Base-by-base conservation (phyloP, 805 yeast species). In the Alloascoidea africana region DNA sequence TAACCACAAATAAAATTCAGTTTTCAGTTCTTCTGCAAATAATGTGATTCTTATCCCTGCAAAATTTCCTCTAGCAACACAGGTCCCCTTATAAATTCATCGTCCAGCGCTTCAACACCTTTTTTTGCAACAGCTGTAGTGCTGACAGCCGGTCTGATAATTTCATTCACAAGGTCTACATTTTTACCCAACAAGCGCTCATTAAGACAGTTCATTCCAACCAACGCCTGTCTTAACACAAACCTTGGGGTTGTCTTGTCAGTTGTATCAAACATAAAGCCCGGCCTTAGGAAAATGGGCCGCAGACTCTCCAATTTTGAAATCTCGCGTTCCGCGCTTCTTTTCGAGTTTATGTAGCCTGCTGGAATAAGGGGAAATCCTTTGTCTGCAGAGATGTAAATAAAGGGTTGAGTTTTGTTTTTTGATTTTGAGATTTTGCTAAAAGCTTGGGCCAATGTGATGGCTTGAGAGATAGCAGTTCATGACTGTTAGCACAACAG, bases 331-430 rank as follows among this genome's bases (percentile, higher is more conserved):
- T 86, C 96, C 0, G 96, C 89, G 41, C 66, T 73, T 46, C 95
- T 60, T 48, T 86, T 86, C 16, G 91, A 73, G 5, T 66, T 62
- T 27, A 86, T 71, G 53, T 86, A 86, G 1, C 78, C 86, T 0
- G 58, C 48, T 1, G 91, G 89, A 4, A 81, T 58, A 16, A 77
- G 56, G 0, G 87, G 85, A 38, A 73, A 69, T 38, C 77, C 76
- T 36, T 63, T 57, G 46, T 83, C 93, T 1, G 96, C 95, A 0
- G 94, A 82, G 2, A 86, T 66, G 49, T 83, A 86, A 0, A 80
- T 84, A 49, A 78, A 77, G 5, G 70, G 48, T 42, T 46, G 33
- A 43, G 44, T 14, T 19, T 30, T n/a, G 36, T 8, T n/a, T 23
- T 23, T 23, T 8, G 30, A 23, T n/a, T 23, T 23, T 8, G 30